Evolutionary conservation across 208 protist genomes (phyloP), one percentile per base, ranked within the genome.

Genomic region (Wallacemonas collosoma): DNA sequence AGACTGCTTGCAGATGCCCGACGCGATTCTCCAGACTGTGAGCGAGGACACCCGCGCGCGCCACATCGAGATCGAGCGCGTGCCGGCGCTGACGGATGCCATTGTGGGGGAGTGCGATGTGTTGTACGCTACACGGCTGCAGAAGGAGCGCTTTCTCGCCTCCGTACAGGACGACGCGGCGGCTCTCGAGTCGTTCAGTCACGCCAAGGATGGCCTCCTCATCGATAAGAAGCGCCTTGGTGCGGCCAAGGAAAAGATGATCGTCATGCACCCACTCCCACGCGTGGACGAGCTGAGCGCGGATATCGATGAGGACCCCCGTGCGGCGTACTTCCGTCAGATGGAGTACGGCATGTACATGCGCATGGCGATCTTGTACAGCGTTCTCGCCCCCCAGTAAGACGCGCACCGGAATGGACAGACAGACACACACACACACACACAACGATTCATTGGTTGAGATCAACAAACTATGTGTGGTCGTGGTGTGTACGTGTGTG

Each of bases 221-320:
- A 89, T 98, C 50, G 88, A 95, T 62, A 73, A 85, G 54, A 83
- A 79, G 11, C 83, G 82, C 6, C 81, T 98, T 3, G 66, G 67
- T 43, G 87, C 93, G 4, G 80, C 80, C 11, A 98, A 97, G 86
- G 71, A 85, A 70, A 87, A 88, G 70, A 97, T 97, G 90, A 98
- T 98, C 76, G 92, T 99, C 45, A 98, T 99, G 97, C 98, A 99
- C 81, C 98, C 98, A 44, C 91, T 99, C 38, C 98, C 98, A 14
- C 91, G 98, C 56, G 97, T 99, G 39, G 93, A 98, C 70, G 98
- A 99, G 87, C 97, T 99, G 62, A 87, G 76, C 76, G 81, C 90
- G 35, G 93, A 95, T 62, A 82, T 98, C 44, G 97, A 98, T 66
- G 73, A 71, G 57, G 98, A 99, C 79, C 95, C 97, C 39, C 93